Evolutionary conservation across 1,139 yeast genomes (phyloP).

Genomic region (Taphrina pruni): DNA sequence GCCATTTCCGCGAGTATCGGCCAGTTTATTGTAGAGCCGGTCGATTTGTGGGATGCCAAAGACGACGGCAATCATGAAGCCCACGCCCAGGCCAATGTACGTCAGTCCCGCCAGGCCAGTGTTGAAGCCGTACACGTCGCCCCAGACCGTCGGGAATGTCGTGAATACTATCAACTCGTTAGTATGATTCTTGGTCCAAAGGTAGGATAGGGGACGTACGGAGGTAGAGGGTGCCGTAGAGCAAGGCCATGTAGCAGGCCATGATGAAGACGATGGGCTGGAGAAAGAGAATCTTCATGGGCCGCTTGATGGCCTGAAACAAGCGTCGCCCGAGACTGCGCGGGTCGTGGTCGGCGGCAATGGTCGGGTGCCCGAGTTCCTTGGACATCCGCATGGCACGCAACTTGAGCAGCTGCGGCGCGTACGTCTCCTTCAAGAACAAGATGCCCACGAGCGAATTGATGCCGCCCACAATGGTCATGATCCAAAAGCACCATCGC

Average conservation of each 20-base stretch:
- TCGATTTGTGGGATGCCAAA: conserved; percentile 50
- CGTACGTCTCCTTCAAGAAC: conserved; percentile 81
- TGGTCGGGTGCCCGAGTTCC: conserved; percentile 20
- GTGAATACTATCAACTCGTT: conserved; percentile 57
- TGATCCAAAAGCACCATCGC: conserved; percentile 65
- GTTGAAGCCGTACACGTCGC: conserved; percentile 61
- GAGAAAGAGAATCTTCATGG: conserved; percentile 59
- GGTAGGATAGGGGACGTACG: conserved; percentile 45
- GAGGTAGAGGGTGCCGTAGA: conserved; percentile 68
- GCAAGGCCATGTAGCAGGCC: conserved; percentile 66
- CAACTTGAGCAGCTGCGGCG: conserved; percentile 64
- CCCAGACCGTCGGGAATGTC: conserved; percentile 78
- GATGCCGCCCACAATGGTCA: conserved; percentile 55
- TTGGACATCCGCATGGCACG: conserved; percentile 18
- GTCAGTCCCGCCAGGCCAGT: conserved; percentile 64
- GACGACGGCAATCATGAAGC: conserved; percentile 51
- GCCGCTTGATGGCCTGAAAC: conserved; percentile 52
- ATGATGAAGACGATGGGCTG: conserved; percentile 67
- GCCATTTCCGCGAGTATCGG: conserved; percentile 50
- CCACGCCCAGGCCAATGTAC: conserved; percentile 59
- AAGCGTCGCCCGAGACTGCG: conserved; percentile 10
- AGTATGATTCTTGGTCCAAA: neutral
- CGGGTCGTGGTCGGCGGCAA: conserved; percentile 25
- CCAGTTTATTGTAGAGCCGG: conserved; percentile 50
- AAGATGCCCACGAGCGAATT: conserved; percentile 68